Base-by-base conservation (phyloP, 2,329 filamentous ascomycete species). In the Plenodomus biglobosus region DNA sequence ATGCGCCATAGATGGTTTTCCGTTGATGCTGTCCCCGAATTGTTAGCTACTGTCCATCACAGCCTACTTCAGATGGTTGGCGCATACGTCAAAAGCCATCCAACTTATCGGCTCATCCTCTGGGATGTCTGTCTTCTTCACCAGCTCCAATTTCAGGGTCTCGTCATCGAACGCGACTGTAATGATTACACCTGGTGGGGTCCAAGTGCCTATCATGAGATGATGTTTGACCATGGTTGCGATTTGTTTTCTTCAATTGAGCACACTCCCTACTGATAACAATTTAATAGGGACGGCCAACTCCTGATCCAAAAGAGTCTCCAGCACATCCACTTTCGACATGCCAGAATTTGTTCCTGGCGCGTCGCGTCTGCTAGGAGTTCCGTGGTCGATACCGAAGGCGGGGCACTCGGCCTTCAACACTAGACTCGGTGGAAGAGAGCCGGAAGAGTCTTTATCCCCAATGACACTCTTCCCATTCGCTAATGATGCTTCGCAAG, bases 171-270 rank as follows among this genome's bases (percentile, higher is more conserved):
- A 95, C 52, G 86, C 83, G 51, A 95, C 86, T 0, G 90, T 95
- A 74, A 94, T 94, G 65, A 95, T 94, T 70, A 90, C 88, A 39
- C 90, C 90, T 46, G 90, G 90, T 49, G 87, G 88, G 52, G 89
- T 92, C 90, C 90, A 95, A 46, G 90, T 95, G 55, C 90, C 90
- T 66, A 92, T 85, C 88, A 95, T 94, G 69, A 95, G 79, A 76
- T 95, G 89, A 72, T 95, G 90, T 68, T 88, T 85, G 86, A 92
- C 92, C 65, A 65, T 68, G 35, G 38, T 56, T 56, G 38, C 39
- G 22, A 38, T 38, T 27, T 32, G 38, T 24, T 41, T 44, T 42
- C 13, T 13, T 40, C 37, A 22, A 34, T 15, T 7, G 38, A 15
- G 21, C 35, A 24, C 18, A 36, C 40, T 45, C 34, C 34, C 16